Evolutionary conservation across 2,329 filamentous ascomycete genomes (phyloP), one percentile per base, ranked within the genome.

Genomic region (Venturiaceae sp.): DNA sequence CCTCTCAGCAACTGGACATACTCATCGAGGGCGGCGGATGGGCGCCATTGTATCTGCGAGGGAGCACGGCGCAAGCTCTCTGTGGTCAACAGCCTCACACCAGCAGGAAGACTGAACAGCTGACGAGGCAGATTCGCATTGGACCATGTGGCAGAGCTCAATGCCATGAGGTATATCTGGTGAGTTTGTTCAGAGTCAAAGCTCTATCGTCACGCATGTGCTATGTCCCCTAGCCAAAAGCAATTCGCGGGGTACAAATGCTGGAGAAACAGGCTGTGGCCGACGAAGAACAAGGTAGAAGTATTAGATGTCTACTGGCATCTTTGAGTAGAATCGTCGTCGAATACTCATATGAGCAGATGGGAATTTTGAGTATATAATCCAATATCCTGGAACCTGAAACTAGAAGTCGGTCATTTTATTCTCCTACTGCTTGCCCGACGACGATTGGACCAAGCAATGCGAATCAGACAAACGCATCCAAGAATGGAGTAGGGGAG

Each of bases 11-110:
- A 16, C 39, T 1, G 14, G 14, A 39, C 75, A 64, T 77, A 83
- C 80, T 84, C 80, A 70, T 85, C 83, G 55, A 85, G 73, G 36
- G 80, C 77, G 21, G 77, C 78, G 39, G 80, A 80, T 50, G 82
- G 81, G 55, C 81, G 72, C 81, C 82, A 84, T 66, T 78, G 75
- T 2, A 82, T 81, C 53, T 77, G 76, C 32, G 59, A 68, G 50
- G 46, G 60, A 37, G 16, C 47, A 46, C 21, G 52, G 34, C 58
- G 44, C 41, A 8, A 34, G 55, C 39, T 50, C 55, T 58, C 39
- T 14, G 52, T 36, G 34, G 14, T 53, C n/a, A 34, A 53, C 6
- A n/a, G 14, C 23, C 52, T 34, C 52, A 37, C 23, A 11, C 28
- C 34, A 37, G 52, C 32, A 23, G 52, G 52, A 36, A 53, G 52